Conservation (phyloP, 2,329 filamentous ascomycete species). For the Aspergillus quadricinctus region DNA sequence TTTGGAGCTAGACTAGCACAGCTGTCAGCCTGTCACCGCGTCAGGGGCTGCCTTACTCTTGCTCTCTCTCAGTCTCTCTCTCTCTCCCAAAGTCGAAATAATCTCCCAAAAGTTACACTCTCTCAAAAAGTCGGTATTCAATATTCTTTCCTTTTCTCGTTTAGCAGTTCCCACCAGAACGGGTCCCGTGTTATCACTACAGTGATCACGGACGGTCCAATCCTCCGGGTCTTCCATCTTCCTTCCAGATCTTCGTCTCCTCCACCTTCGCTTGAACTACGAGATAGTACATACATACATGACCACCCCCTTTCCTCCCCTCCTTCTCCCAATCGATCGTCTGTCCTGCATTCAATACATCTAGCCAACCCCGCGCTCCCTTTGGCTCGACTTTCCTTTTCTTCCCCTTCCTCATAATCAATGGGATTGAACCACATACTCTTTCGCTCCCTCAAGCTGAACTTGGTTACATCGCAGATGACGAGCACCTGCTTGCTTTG, state of each 20-base stretch:
- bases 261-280: slow-evolving; percentile 22
- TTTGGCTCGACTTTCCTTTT: slow-evolving; percentile 20
- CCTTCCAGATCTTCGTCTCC: slow-evolving; percentile 25
- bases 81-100: neutral
- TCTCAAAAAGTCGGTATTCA: slow-evolving; percentile 10
- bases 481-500: slow-evolving; percentile 28
- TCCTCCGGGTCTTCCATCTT: slow-evolving; percentile 26
- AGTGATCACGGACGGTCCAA: slow-evolving; percentile 25
- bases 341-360: slow-evolving; percentile 6
- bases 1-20: slow-evolving; percentile 20
- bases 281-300: slow-evolving; percentile 18
- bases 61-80: slow-evolving; percentile 12
- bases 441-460: slow-evolving; percentile 7
- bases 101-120: neutral
- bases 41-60: slow-evolving; percentile 27
- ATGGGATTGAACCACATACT: slow-evolving; percentile 22
- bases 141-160: slow-evolving; percentile 17
- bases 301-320: slow-evolving; percentile 23
- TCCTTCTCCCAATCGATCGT: slow-evolving; percentile 14
- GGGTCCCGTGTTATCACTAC: slow-evolving; percentile 36
- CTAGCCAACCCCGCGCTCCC: slow-evolving; percentile 4
- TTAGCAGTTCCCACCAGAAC: slow-evolving; percentile 30
- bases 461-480: slow-evolving; percentile 21
- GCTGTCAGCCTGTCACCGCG: slow-evolving; percentile 38
- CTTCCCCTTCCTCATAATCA: slow-evolving; percentile 20